These are phyloP conservation scores for Fusarium zealandicum DNA, from an alignment of 2,329 filamentous ascomycete species.

Conservation along the genomic window DNA sequence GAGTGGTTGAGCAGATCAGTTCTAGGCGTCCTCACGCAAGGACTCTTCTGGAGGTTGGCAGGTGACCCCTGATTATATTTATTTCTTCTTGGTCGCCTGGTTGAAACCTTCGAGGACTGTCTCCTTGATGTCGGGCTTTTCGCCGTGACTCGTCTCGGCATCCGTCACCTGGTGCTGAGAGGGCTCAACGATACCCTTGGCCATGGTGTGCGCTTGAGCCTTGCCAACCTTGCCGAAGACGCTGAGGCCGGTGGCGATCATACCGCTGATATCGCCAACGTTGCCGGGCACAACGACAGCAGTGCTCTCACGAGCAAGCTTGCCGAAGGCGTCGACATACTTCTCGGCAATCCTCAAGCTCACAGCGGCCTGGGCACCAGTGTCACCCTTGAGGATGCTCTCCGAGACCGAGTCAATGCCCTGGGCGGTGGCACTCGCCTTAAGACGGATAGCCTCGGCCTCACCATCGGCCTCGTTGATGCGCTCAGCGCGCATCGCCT, in stretches of 20 bases:
- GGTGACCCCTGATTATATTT: constrained; percentile 1
- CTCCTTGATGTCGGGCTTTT: constrained; percentile 47
- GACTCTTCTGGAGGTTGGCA: not conserved
- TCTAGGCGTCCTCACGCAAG: too few relatives aligned
- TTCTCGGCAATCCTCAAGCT: constrained; percentile 93
- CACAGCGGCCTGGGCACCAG: constrained; percentile 81
- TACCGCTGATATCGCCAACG: constrained; percentile 91
- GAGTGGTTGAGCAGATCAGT: too few relatives aligned
- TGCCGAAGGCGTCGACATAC: constrained; percentile 94
- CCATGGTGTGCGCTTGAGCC: constrained; percentile 74
- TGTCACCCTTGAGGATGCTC: constrained; percentile 75
- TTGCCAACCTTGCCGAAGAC: constrained; percentile 94
- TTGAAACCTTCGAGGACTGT: constrained; percentile 52
- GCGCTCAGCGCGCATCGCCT: constrained; percentile 86
- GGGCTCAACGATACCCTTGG: constrained; percentile 57
- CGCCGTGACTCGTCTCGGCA: constrained; percentile 20
- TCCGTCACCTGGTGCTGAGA: constrained; percentile 21
- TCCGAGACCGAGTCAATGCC: constrained; percentile 88
- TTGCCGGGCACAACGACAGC: constrained; percentile 96
- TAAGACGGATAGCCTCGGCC: constrained; percentile 88
- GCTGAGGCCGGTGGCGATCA: constrained; percentile 95
- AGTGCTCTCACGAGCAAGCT: constrained; percentile 93
- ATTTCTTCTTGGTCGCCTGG: constrained; percentile 45
- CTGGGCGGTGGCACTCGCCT: constrained; percentile 82
- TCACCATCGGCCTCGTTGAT: constrained; percentile 95